A percentile compares a stretch with the other conserved stretches of the same genome.
phyloP scores from a whole-genome alignment of 106 monocot genomes.

The Iris macrosiphon region DNA sequence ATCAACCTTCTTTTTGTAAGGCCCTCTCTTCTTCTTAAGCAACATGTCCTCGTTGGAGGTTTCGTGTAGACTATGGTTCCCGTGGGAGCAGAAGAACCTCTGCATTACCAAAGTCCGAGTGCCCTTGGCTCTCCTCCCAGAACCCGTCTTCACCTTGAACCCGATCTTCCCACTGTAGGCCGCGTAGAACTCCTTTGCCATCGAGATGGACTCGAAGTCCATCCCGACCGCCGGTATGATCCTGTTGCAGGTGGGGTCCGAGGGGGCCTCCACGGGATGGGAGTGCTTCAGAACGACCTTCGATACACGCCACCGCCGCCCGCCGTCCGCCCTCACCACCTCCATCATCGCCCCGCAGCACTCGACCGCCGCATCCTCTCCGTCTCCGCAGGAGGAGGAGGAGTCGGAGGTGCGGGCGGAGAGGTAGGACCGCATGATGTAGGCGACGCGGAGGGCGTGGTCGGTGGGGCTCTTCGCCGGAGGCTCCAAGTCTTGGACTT shows the following conservation, averaged over 20 bases:
- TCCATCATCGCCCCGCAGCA: constrained; percentile 54
- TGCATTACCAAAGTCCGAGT: constrained; percentile 45
- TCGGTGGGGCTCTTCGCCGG: constrained; percentile 14
- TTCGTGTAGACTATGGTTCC: constrained; percentile 4
- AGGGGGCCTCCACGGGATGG: constrained; percentile 22
- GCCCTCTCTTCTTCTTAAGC: constrained; percentile 28
- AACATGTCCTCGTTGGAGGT: background rate
- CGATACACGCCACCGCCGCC: constrained; percentile 38
- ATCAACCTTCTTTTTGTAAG: constrained; percentile 15
- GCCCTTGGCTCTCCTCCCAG: constrained; percentile 42
- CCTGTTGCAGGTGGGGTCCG: constrained; percentile 17
- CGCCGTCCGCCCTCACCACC: constrained; percentile 28
- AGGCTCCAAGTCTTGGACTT: background rate
- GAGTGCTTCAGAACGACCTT: constrained; percentile 32
- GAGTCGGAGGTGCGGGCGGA: constrained; percentile 3
- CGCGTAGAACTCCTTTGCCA: constrained; percentile 44
- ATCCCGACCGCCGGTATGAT: constrained; percentile 41
- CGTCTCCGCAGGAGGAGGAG: background rate
- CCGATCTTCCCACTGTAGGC: constrained; percentile 55
- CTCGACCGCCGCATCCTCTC: background rate
- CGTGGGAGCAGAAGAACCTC: constrained; percentile 46
- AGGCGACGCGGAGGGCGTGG: constrained; percentile 40
- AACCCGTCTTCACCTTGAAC: constrained; percentile 30
- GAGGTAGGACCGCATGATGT: constrained; percentile 47
- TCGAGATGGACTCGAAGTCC: constrained; percentile 57